Conservation (phyloP, 2,329 filamentous ascomycete species). For the Dothistroma pini region DNA sequence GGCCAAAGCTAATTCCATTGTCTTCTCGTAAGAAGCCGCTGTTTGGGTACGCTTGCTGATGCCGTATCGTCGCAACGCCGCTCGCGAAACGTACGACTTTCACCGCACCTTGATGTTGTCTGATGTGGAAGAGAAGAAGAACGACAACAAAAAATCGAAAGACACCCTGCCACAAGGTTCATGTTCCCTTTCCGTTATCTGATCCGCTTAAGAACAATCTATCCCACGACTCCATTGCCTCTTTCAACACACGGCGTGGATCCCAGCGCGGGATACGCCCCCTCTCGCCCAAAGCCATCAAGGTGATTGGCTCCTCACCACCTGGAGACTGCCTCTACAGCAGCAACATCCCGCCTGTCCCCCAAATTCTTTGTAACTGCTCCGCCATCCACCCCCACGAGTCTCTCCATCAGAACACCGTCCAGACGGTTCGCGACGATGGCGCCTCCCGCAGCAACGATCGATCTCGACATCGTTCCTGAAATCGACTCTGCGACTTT, state of each 20-base stretch:
- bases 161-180: background rate
- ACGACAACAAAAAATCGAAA: background rate
- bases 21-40: background rate
- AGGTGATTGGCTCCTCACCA: conserved; percentile 17
- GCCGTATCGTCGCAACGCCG: background rate
- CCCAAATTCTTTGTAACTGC: conserved; percentile 3
- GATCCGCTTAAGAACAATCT: background rate
- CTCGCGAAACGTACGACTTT: conserved; percentile 5
- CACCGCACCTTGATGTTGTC: background rate
- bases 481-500: conserved; percentile 48
- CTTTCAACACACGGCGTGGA: conserved; percentile 5
- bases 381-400: conserved; percentile 3
- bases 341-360: conserved; percentile 1
- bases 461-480: conserved; percentile 39
- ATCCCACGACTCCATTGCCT: conserved; percentile 14
- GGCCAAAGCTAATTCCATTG: conserved; percentile 1
- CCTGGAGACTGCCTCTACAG: conserved; percentile 3
- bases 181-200: conserved; percentile 7
- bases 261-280: background rate
- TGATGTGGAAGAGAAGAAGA: background rate
- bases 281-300: conserved; percentile 10
- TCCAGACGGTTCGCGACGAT: conserved; percentile 24
- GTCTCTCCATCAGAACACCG: background rate
- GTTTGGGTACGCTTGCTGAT: background rate
- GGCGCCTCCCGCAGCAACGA: conserved; percentile 34